Base-by-base conservation (phyloP, 1,139 yeast genomes). In the Dujonia santamariae region DNA sequence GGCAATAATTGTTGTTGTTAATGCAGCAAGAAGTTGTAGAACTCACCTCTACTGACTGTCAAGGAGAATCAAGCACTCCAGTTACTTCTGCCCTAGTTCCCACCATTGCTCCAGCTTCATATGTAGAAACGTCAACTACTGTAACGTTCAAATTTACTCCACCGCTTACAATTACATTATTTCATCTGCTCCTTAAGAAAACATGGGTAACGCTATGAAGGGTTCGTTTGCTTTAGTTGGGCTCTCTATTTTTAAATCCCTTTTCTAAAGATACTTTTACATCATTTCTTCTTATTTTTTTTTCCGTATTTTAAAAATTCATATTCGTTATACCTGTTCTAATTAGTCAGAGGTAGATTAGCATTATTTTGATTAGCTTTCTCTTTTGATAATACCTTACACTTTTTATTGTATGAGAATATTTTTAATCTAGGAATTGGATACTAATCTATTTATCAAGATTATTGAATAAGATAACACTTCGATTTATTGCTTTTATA, bases 21-120 rank as follows among this genome's bases (percentile, higher is more conserved):
- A n/a, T n/a, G n/a, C n/a, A n/a, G n/a, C 59, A 69, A 34, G 53
- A 60, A 28, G 52, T 59, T 38, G 61, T 67, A 34, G 48, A 50
- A 36, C 41, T 22, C 30, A 22, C 28, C 12, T n/a, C n/a, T n/a
- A 32, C 35, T 17, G 14, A 9, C 58, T 68, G 74, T 48, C 30
- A 19, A 20, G n/a, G 21, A 5, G 21, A 30, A 2, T 34, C 41
- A n/a, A 34, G 30, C 15, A 19, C 37, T 18, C 30, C 30, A 12
- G 19, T 40, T 17, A 19, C 41, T 20, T 28, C 40, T 22, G 22
- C 40, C 19, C 21, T 40, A 16, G n/a, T 39, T 8, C 18, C 40
- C 13, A 12, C 37, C 14, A 37, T 28, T 27, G 26, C 37, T 24
- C 33, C 34, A 17, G 27, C 14, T 18, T 14, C 46, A 17, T 33